A percentile compares a stretch with the other conserved stretches of the same genome.
Evolutionary conservation across 2,329 filamentous ascomycete species (phyloP).

Genomic region (Venturia carpophila): DNA sequence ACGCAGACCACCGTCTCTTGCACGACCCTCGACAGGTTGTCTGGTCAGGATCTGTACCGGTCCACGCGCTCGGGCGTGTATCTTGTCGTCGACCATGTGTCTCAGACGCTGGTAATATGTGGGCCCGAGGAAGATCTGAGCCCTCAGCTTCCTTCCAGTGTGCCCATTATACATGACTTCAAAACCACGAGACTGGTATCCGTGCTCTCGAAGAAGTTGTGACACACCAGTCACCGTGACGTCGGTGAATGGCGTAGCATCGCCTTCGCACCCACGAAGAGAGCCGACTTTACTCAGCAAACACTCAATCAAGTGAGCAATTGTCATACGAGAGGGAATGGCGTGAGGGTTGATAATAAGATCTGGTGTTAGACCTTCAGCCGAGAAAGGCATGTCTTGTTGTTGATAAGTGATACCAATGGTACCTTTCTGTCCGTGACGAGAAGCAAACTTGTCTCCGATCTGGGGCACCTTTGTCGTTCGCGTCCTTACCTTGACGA

Average conservation of each 20-base stretch:
- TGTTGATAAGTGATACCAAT: conserved; percentile 97
- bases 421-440: conserved; percentile 98
- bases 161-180: conserved; percentile 99
- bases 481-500: conserved; percentile 94
- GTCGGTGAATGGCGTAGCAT: conserved; percentile 95
- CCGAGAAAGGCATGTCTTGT: conserved; percentile 97
- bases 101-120: conserved; percentile 98
- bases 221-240: conserved; percentile 95
- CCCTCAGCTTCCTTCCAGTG: conserved; percentile 85
- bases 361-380: conserved; percentile 85
- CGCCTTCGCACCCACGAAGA: conserved; percentile 88
- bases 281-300: conserved; percentile 92
- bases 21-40: conserved; percentile 96
- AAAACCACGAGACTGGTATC: conserved; percentile 94
- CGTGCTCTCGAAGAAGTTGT: conserved; percentile 73
- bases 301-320: conserved; percentile 99
- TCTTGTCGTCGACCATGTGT: conserved; percentile 99
- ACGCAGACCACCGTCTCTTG: conserved; percentile 91
- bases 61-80: conserved; percentile 94
- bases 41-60: conserved; percentile 95
- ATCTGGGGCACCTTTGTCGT: conserved; percentile 98
- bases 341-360: conserved; percentile 99
- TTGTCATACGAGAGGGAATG: conserved; percentile 99
- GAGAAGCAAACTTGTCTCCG: conserved; percentile 97
- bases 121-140: conserved; percentile 92